Conservation (phyloP, 2,329 filamentous ascomycete species). For the Alternaria metachromatica region DNA sequence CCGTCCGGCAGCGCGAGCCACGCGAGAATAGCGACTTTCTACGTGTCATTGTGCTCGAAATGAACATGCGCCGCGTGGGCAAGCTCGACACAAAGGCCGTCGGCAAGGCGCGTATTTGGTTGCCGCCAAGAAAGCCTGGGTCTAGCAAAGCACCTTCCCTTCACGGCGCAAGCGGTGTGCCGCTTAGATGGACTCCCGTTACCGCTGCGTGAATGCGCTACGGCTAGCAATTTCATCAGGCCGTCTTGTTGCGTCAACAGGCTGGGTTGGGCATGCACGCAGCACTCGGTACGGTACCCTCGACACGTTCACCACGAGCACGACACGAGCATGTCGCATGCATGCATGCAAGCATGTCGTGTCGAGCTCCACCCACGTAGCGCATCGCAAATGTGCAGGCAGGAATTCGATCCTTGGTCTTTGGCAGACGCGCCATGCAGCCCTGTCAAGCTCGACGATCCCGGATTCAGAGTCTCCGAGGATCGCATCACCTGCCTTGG, state of each 20-base stretch:
- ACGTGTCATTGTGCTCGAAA: constrained; percentile 69
- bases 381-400: not conserved
- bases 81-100: constrained; percentile 64
- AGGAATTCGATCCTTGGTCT: constrained; percentile 6
- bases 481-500: constrained; percentile 22
- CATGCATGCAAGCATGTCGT: not conserved
- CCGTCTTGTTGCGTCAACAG: not conserved
- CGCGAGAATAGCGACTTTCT: constrained; percentile 70
- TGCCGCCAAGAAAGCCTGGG: constrained; percentile 61
- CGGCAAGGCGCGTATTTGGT: constrained; percentile 65
- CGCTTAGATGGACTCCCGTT: constrained; percentile 46
- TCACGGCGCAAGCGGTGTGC: constrained; percentile 38
- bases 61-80: constrained; percentile 70
- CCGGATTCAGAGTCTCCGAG: constrained; percentile 21
- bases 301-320: constrained; percentile 7
- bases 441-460: constrained; percentile 20
- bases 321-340: not conserved
- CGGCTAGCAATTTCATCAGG: constrained; percentile 12
- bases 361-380: constrained; percentile 1
- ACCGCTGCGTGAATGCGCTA: constrained; percentile 24
- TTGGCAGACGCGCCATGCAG: constrained; percentile 9
- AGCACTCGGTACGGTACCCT: constrained; percentile 8
- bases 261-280: constrained; percentile 35
- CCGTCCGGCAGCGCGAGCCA: constrained; percentile 65
- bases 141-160: constrained; percentile 33